These are phyloP conservation scores for Aspergillus intermedius DNA, from an alignment of 2,329 filamentous ascomycete genomes.

Conservation along the genomic window DNA sequence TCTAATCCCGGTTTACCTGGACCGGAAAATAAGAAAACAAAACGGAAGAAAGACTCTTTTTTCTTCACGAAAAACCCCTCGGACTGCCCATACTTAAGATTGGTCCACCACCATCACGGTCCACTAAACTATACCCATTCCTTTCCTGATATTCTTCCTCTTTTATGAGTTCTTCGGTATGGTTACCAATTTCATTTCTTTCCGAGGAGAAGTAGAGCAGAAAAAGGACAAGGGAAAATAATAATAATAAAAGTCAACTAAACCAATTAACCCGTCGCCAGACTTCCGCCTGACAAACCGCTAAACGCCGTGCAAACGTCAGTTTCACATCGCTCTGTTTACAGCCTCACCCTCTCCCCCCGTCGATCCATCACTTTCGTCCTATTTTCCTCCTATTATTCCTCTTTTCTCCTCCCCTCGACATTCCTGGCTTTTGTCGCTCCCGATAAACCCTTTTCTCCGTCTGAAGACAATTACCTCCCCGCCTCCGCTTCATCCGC, in stretches of 20 bases:
- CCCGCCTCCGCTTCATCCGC: neutral
- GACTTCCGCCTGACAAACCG: neutral
- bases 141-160: neutral
- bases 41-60: neutral
- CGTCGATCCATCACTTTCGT: neutral
- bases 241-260: neutral
- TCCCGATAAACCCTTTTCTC: neutral
- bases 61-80: neutral
- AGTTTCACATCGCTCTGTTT: slow-evolving; percentile 9
- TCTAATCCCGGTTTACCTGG: neutral
- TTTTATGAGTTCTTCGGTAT: neutral
- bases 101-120: neutral
- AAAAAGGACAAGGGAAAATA: neutral
- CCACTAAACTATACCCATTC: neutral
- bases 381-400: slow-evolving; percentile 2
- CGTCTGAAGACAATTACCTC: neutral
- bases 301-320: slow-evolving; percentile 24
- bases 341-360: slow-evolving; percentile 3
- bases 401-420: neutral
- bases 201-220: neutral
- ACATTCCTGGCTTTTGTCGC: neutral
- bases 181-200: neutral
- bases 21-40: neutral
- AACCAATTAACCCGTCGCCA: slow-evolving; percentile 1
- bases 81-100: neutral